These are phyloP conservation scores for Styphnolobium japonicum DNA, from an alignment of 306 rosid genomes.

Conservation along the genomic window DNA sequence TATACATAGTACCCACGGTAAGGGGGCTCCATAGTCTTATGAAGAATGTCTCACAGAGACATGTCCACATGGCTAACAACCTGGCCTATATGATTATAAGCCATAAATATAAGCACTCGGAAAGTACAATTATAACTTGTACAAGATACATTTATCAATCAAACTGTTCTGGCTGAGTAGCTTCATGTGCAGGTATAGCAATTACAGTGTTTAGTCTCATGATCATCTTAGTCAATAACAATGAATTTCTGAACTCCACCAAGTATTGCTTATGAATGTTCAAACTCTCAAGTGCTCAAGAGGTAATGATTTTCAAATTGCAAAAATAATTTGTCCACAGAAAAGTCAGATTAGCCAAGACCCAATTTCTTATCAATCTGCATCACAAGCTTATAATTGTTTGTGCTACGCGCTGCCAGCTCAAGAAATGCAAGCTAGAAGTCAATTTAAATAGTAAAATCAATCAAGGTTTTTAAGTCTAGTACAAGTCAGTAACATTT, in stretches of 20 bases:
- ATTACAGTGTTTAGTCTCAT: background rate
- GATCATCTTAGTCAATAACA: slow-evolving; percentile 11
- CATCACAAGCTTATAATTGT: slow-evolving; percentile 7
- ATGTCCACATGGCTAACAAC: slow-evolving; percentile 42
- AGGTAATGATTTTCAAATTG: slow-evolving; percentile 5
- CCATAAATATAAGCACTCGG: slow-evolving; percentile 10
- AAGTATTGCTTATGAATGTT: slow-evolving; percentile 23
- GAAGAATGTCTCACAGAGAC: slow-evolving; percentile 30
- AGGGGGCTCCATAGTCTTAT: slow-evolving; percentile 17
- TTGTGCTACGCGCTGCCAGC: background rate
- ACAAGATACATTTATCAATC: background rate
- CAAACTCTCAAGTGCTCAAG: background rate
- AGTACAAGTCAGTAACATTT: slow-evolving; percentile 22
- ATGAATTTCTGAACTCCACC: slow-evolving; percentile 14
- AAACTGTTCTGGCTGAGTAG: slow-evolving; percentile 6
- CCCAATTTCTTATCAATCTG: background rate
- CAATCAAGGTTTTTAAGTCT: background rate
- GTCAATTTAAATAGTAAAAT: background rate
- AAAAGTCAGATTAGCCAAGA: background rate
- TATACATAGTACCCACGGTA: slow-evolving; percentile 3
- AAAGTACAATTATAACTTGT: slow-evolving; percentile 19
- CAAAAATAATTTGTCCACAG: background rate
- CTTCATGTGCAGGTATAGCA: slow-evolving; percentile 14
- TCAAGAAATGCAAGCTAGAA: slow-evolving; percentile 23
- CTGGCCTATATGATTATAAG: slow-evolving; percentile 17